Conservation (phyloP, 2,329 filamentous ascomycete genomes). For the Aspergillus uvarum region DNA sequence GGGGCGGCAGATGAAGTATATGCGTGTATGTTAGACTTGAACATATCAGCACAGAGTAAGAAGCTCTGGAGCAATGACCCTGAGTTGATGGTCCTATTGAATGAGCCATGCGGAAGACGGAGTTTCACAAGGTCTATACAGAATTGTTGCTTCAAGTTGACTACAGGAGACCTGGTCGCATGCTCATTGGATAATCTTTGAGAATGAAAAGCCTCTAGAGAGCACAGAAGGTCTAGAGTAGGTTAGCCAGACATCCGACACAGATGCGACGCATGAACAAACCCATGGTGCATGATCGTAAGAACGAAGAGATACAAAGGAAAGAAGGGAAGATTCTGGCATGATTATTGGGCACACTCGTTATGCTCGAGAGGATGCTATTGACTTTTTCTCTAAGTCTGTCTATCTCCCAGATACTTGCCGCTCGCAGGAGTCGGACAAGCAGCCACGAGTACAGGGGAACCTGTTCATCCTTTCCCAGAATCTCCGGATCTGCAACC, state of each 20-base stretch:
- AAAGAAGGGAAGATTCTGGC: conserved; percentile 30
- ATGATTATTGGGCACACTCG: conserved; percentile 34
- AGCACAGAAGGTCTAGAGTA: conserved; percentile 46
- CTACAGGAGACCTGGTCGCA: conserved; percentile 25
- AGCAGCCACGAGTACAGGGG: conserved; percentile 57
- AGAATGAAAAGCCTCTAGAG: conserved; percentile 38
- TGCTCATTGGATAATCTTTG: conserved; percentile 10
- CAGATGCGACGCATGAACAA: conserved; percentile 20
- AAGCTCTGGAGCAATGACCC: conserved; percentile 30
- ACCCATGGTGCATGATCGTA: conserved; percentile 41
- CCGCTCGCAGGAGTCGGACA: conserved; percentile 52
- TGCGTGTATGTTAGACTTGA: conserved; percentile 25
- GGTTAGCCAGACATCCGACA: conserved; percentile 18
- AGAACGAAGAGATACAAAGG: conserved; percentile 32
- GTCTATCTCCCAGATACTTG: conserved; percentile 43
- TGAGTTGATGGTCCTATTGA: conserved; percentile 26
- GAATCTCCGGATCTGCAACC: conserved; percentile 60
- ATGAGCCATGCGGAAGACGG: conserved; percentile 30
- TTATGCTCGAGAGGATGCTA: conserved; percentile 35
- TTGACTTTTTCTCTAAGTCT: conserved; percentile 42
- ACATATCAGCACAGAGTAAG: conserved; percentile 27
- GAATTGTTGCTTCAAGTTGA: conserved; percentile 26
- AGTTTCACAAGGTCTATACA: conserved; percentile 33
- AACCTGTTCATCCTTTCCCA: conserved; percentile 48
- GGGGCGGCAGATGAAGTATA: conserved; percentile 19